Evolutionary conservation across 228 moss, liverwort and hornwort genomes (phyloP).

Genomic region (Sphagnum fallax): DNA sequence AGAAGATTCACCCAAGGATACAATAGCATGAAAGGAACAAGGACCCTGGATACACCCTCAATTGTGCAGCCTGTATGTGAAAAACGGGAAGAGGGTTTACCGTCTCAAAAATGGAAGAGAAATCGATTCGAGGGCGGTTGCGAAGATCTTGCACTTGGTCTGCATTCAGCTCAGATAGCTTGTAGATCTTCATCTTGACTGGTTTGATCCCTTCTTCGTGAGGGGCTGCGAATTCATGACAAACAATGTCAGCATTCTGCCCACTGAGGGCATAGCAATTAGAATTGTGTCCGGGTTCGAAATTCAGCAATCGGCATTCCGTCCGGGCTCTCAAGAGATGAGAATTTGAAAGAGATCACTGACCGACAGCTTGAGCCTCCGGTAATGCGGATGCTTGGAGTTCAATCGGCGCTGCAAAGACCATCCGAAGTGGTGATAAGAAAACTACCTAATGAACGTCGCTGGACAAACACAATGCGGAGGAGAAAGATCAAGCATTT

Average conservation of each 20-base stretch:
- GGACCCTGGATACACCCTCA: not conserved
- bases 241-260: not conserved
- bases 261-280: not conserved
- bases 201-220: constrained; percentile 16
- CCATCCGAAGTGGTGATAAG: not conserved
- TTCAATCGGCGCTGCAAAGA: constrained; percentile 6
- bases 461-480: not conserved
- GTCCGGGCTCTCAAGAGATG: not conserved
- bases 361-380: constrained; percentile 25
- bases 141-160: constrained; percentile 68
- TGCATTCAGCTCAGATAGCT: constrained; percentile 51
- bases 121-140: constrained; percentile 93
- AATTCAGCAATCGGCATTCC: not conserved
- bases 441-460: not conserved
- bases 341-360: not conserved
- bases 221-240: constrained; percentile 8
- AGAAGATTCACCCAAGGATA: not conserved
- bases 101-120: constrained; percentile 69
- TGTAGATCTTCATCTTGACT: constrained; percentile 37
- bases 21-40: not conserved
- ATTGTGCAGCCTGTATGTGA: not conserved
- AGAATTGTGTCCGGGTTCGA: not conserved
- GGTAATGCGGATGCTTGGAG: constrained; percentile 10
- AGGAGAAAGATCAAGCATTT: not conserved
- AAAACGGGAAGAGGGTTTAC: constrained; percentile 16